A percentile compares a stretch with the other conserved stretches of the same genome.
These are phyloP conservation scores for Chaetothyriales sp. DNA, from an alignment of 2,329 filamentous ascomycete species.

Conservation along the genomic window DNA sequence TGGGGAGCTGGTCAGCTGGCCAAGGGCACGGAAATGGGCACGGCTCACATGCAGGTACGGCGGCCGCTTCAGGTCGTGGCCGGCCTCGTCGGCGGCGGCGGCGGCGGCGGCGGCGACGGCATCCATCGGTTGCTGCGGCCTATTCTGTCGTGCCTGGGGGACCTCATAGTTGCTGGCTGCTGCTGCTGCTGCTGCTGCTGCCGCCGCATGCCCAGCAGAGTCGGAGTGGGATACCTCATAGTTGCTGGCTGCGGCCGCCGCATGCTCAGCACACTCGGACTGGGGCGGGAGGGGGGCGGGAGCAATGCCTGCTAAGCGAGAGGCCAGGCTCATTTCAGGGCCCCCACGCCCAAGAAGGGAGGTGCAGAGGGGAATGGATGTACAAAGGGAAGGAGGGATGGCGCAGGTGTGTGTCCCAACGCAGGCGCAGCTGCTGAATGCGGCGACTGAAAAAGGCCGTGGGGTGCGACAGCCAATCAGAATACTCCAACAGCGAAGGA, in stretches of 20 bases:
- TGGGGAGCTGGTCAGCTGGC: constrained; percentile 17
- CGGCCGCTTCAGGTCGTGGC: constrained; percentile 32
- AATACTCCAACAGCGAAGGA: too few species aligned
- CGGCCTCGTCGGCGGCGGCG: constrained; percentile 15
- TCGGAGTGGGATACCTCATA: constrained; percentile 15
- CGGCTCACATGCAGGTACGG: constrained; percentile 50
- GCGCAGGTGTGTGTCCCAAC: too few species aligned
- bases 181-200: not conserved
- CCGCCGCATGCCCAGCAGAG: constrained; percentile 14
- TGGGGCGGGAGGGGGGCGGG: constrained; percentile 21
- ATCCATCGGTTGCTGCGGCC: constrained; percentile 15
- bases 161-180: constrained; percentile 8
- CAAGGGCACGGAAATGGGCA: constrained; percentile 3
- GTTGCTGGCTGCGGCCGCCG: constrained; percentile 1
- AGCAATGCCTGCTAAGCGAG: constrained; percentile 31
- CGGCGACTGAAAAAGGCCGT: too few species aligned
- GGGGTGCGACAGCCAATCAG: too few species aligned
- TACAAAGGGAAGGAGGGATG: not conserved
- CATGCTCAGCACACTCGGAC: constrained; percentile 15
- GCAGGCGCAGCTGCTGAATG: not conserved
- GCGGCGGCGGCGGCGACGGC: constrained; percentile 14
- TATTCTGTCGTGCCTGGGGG: constrained; percentile 17
- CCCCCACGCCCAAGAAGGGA: constrained; percentile 9
- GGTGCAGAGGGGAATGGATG: not conserved
- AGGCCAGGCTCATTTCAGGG: constrained; percentile 45